Conservation (phyloP, 345 rosid genomes). For the Brassica rapa region DNA sequence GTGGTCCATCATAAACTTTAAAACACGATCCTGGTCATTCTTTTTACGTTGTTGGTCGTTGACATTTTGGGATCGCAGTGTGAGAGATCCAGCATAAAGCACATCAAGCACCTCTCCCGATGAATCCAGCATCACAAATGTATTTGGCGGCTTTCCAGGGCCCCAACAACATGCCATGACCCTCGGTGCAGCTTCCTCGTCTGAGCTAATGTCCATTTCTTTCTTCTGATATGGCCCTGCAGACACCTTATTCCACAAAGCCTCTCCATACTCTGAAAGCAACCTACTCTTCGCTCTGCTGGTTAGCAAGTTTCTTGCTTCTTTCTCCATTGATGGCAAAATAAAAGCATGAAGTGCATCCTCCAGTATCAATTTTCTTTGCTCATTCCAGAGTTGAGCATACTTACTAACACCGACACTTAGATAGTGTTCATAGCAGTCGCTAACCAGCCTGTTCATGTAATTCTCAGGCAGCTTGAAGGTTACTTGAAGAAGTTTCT, state of each 20-base stretch:
- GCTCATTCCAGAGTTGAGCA: not conserved
- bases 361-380: not conserved
- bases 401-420: not conserved
- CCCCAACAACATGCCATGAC: conserved; percentile 2
- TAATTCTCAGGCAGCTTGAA: not conserved
- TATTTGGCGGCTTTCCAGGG: not conserved
- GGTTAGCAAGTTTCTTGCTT: not conserved
- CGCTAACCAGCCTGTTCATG: not conserved
- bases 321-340: conserved; percentile 1
- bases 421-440: not conserved
- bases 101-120: not conserved
- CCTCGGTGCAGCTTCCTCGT: not conserved
- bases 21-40: not conserved
- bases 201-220: not conserved
- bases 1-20: not conserved
- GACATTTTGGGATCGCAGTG: not conserved
- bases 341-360: not conserved
- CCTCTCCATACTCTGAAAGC: not conserved
- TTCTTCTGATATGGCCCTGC: not conserved
- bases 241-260: not conserved
- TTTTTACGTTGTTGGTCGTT: not conserved
- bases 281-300: not conserved
- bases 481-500: not conserved
- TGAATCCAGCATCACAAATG: not conserved
- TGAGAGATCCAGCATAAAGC: not conserved